Percentiles rank a stretch among this genome's conserved stretches.
Conservation (phyloP, 2,329 filamentous ascomycete species). For the Phaeosphaeriaceae sp. region DNA sequence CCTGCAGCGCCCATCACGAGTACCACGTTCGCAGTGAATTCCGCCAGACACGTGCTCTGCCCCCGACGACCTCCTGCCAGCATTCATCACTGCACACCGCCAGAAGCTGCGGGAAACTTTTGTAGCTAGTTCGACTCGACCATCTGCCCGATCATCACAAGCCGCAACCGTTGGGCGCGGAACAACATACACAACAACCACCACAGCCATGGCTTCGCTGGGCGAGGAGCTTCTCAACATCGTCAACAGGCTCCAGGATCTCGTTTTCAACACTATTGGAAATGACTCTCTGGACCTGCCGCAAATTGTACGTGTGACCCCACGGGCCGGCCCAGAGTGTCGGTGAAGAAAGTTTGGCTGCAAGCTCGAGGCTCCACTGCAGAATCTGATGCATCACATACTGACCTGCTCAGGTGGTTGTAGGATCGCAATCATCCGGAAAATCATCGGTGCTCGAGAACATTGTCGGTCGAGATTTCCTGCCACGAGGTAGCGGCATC, state of each 20-base stretch:
- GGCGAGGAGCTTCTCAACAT: conserved; percentile 94
- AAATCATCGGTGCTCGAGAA: conserved; percentile 99
- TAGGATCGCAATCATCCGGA: conserved; percentile 96
- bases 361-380: conserved; percentile 4
- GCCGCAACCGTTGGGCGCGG: conserved; percentile 30
- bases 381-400: conserved; percentile 1
- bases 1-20: conserved; percentile 31
- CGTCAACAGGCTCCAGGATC: conserved; percentile 97
- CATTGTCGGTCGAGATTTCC: conserved; percentile 96
- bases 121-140: conserved; percentile 28
- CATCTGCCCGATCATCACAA: conserved; percentile 32
- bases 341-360: conserved; percentile 15
- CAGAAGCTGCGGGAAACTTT: conserved; percentile 9
- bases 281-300: conserved; percentile 97
- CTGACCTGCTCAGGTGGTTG: conserved; percentile 77
- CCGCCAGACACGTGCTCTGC: conserved; percentile 6
- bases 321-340: conserved; percentile 14
- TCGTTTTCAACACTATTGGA: conserved; percentile 99
- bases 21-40: conserved; percentile 24
- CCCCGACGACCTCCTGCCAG: conserved; percentile 6
- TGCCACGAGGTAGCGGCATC: conserved; percentile 95
- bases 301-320: conserved; percentile 89
- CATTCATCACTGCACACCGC: conserved; percentile 14
- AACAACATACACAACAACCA: conserved; percentile 26
- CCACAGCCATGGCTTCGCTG: conserved; percentile 84